phyloP scores from a whole-genome alignment of 305 asterid species.

The Solanum hybrid region DNA sequence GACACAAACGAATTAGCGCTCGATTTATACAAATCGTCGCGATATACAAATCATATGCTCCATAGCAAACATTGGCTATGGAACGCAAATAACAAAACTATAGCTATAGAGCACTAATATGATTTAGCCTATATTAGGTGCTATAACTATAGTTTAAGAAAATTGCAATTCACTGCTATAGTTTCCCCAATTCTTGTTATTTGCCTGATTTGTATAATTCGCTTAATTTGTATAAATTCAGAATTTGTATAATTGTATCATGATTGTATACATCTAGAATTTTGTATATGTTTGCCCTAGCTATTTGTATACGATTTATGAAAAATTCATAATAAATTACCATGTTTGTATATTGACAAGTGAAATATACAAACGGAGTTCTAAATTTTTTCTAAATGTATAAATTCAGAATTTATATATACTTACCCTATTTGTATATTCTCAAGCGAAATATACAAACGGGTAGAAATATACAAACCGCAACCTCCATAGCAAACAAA shows the following conservation, averaged over 20 bases:
- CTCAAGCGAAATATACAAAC: background rate
- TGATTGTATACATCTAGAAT: too few relatives aligned
- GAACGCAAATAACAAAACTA: background rate
- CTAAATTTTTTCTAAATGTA: background rate
- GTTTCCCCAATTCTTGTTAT: background rate
- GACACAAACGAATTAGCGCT: background rate
- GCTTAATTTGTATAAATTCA: background rate
- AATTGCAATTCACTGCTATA: background rate
- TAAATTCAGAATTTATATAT: too few relatives aligned
- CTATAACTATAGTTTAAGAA: background rate
- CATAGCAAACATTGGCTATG: background rate
- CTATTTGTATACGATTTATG: background rate
- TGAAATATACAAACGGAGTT: background rate
- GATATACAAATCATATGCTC: background rate
- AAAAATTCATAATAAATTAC: background rate
- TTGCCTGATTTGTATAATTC: background rate
- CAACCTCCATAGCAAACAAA: too few relatives aligned
- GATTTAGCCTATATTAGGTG: background rate
- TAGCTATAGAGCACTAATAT: too few relatives aligned
- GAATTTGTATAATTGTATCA: background rate
- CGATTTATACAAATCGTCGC: background rate
- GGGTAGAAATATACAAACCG: too few relatives aligned
- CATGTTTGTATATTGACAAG: background rate
- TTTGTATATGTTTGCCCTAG: background rate
- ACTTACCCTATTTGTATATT: too few relatives aligned